Conservation (phyloP, 495 filamentous ascomycete genomes). For the Penicilliopsis zonata region DNA sequence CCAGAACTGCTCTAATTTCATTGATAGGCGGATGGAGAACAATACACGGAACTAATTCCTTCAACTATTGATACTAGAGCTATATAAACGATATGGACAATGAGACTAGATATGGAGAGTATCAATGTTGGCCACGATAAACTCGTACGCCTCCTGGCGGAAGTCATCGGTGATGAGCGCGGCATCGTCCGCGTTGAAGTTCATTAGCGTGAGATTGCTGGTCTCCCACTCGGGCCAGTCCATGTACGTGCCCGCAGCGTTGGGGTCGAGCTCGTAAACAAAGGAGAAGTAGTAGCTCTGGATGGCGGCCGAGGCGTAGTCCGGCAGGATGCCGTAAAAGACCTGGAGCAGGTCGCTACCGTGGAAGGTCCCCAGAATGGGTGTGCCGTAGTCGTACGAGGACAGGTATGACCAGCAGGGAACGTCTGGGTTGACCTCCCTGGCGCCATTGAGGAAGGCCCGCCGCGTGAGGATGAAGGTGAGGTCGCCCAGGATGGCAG, state of each 20-base stretch:
- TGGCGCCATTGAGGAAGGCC: slow-evolving; percentile 33
- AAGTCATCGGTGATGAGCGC: slow-evolving; percentile 48
- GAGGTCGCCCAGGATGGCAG: slow-evolving; percentile 62
- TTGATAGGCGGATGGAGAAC: no score
- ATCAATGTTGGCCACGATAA: slow-evolving; percentile 29
- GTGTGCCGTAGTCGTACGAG: slow-evolving; percentile 55
- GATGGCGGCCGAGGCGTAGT: slow-evolving; percentile 47
- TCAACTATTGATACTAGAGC: no score
- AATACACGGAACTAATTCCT: no score
- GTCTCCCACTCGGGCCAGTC: slow-evolving; percentile 53
- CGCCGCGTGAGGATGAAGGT: slow-evolving; percentile 55
- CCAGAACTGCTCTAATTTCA: not conserved
- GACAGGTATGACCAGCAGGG: slow-evolving; percentile 60
- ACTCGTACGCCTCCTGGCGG: slow-evolving; percentile 35
- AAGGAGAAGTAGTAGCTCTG: slow-evolving; percentile 56
- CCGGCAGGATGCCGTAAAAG: slow-evolving; percentile 47
- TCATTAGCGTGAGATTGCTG: slow-evolving; percentile 40
- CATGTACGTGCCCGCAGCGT: slow-evolving; percentile 26
- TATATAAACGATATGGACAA: no score
- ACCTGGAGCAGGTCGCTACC: slow-evolving; percentile 53
- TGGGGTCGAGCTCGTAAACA: slow-evolving; percentile 53
- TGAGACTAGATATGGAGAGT: slow-evolving; percentile 35
- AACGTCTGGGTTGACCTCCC: slow-evolving; percentile 36
- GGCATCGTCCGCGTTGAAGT: slow-evolving; percentile 36
- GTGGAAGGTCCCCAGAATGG: slow-evolving; percentile 64